These are phyloP conservation scores for Cytospora piceae DNA, from an alignment of 2,329 filamentous ascomycete species.

Conservation along the genomic window DNA sequence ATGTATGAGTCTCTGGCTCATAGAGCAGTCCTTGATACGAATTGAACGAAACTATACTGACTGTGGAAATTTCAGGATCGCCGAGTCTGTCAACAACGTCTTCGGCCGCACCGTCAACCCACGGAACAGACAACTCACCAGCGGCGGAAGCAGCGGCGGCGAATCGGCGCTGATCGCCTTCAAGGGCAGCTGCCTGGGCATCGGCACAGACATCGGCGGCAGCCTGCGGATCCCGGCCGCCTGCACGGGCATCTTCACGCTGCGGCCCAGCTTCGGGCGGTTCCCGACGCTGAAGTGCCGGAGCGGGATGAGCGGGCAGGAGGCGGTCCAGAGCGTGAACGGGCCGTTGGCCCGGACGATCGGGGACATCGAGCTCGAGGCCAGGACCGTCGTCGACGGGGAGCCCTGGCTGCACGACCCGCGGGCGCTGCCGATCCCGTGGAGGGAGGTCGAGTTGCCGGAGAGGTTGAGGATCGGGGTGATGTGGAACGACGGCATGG, in stretches of 20 bases:
- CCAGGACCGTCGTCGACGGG: conserved; percentile 52
- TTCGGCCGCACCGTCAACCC: conserved; percentile 68
- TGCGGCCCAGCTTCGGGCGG: conserved; percentile 60
- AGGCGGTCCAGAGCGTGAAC: conserved; percentile 66
- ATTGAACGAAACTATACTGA: conserved; percentile 56
- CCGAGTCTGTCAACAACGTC: conserved; percentile 67
- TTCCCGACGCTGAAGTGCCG: conserved; percentile 59
- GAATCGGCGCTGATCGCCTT: conserved; percentile 67
- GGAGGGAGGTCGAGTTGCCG: conserved; percentile 46
- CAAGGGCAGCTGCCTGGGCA: conserved; percentile 60
- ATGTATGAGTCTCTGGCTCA: conserved; percentile 46
- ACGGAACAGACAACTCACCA: conserved; percentile 59
- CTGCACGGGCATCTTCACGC: conserved; percentile 60
- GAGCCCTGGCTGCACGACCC: conserved; percentile 62
- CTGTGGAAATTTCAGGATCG: conserved; percentile 40
- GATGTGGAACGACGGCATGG: conserved; percentile 67
- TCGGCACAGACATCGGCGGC: conserved; percentile 67
- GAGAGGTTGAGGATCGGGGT: conserved; percentile 59
- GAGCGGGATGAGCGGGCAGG: conserved; percentile 66
- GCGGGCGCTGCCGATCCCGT: conserved; percentile 62
- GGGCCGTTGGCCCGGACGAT: conserved; percentile 64
- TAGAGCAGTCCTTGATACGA: background rate
- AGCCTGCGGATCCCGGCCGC: conserved; percentile 58
- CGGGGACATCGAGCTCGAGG: conserved; percentile 59
- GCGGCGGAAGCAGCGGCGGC: conserved; percentile 69